Percentiles rank a stretch among this genome's conserved stretches.
Conservation (phyloP, 139 green algal species). For the Raphidocelis subcapitata region DNA sequence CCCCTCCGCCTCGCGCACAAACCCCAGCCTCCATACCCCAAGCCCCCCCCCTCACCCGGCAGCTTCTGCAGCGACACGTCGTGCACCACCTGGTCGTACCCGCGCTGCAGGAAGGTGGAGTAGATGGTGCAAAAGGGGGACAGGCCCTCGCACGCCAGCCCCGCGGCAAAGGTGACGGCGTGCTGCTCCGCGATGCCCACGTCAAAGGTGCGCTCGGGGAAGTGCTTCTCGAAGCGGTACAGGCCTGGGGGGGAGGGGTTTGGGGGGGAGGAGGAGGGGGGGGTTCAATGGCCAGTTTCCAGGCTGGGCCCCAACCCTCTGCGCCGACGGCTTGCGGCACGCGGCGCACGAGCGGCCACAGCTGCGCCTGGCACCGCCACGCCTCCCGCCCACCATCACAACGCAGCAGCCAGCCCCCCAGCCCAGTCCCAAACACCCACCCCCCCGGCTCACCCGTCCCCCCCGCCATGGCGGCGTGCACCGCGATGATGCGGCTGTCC, state of each 20-base stretch:
- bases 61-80: conserved; percentile 97
- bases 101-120: conserved; percentile 97
- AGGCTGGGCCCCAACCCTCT: no score
- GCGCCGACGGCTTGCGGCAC: no score
- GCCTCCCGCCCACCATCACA: no score
- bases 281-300: no score
- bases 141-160: conserved; percentile 93
- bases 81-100: conserved; percentile 97
- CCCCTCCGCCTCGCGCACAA: no score
- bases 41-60: conserved; percentile 57
- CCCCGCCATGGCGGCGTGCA: conserved; percentile 98
- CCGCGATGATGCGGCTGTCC: conserved; percentile 88
- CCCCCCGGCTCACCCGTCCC: conserved; percentile 75
- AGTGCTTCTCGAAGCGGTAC: conserved; percentile 73
- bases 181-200: conserved; percentile 99
- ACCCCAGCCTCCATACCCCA: background rate
- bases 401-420: no score
- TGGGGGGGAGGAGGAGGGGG: no score
- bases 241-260: conserved; percentile 38
- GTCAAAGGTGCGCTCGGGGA: conserved; percentile 92
- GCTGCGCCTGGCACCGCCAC: no score
- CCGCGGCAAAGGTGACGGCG: conserved; percentile 94
- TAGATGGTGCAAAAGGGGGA: conserved; percentile 96
- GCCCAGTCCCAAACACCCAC: no score
- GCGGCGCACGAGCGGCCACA: no score